Evolutionary conservation across 768 basidiomycete species (phyloP), one percentile per base, ranked within the genome.

Genomic region (Boletus tomentosulus): DNA sequence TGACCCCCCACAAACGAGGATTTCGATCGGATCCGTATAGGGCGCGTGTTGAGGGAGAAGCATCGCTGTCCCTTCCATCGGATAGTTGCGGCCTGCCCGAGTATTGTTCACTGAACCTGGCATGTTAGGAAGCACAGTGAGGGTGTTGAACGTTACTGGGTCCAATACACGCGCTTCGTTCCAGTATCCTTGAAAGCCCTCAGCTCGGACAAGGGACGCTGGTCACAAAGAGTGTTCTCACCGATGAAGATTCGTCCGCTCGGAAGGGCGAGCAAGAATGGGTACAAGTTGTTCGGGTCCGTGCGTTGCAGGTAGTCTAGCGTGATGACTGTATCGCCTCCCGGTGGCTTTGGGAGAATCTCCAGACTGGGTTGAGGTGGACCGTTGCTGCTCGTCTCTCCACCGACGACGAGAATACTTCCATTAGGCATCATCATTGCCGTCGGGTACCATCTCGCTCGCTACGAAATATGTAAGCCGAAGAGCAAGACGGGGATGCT

Each of bases 111-210:
- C 89, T 0, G 84, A 75, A 0, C 84, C 88, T 0, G 89, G 89
- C 57, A 87, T 82, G 59, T 89, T 88, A 13, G 89, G 89, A 5
- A 89, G 68, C 7, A 72, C 69, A 6, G 68, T 69, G 51, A 83
- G 66, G 0, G 89, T 90, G 24, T 74, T 68, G 57, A 91, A 89
- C 1, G 80, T 86, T 10, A 64, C 72, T 0, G 85, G 82, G 53
- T 91, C 78, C 25, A 91, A 73, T 55, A 91, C 80, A 12, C 89
- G 82, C 1, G 89, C 89, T 67, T 91, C 86, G 57, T 92, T 91
- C 72, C 83, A 90, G 62, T 90, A 90, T 1, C 76, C 87, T 89
- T 54, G 25, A 34, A 13, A 2, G 19, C 15, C 2, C 41, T 12
- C 3, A 6, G n/a, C 22, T 41, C 48, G 28, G 48, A 49, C n/a